These are phyloP conservation scores for Oryza longistaminata DNA, from an alignment of 176 grass and related monocot genomes.

Conservation along the genomic window DNA sequence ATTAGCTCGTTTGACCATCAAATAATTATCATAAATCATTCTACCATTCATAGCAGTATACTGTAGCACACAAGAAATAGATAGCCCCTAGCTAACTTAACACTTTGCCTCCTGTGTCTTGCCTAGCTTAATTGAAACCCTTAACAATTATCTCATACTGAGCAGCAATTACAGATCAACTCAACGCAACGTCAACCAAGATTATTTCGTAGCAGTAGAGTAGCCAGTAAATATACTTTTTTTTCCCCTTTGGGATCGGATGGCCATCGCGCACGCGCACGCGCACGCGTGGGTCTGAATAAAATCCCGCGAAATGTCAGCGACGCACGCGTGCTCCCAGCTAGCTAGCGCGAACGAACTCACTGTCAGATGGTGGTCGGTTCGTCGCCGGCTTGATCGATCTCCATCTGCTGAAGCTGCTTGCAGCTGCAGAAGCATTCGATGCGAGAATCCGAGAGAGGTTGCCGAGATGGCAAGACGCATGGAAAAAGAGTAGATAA, in stretches of 20 bases:
- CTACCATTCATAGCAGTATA: no score
- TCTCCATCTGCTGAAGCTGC: background rate
- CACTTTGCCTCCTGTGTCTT: background rate
- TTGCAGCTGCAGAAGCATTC: background rate
- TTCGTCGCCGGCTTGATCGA: background rate
- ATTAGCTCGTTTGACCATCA: no score
- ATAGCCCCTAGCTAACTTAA: background rate
- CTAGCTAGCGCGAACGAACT: background rate
- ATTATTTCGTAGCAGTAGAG: background rate
- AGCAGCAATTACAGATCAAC: no score
- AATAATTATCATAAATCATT: no score
- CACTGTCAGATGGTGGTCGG: background rate
- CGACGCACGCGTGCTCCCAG: constrained; percentile 17
- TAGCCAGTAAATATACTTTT: background rate
- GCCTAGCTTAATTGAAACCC: background rate
- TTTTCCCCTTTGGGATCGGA: background rate
- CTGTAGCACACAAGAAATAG: no score
- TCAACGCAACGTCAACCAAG: no score
- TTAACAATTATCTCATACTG: background rate
- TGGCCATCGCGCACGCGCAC: background rate
- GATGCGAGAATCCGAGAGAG: background rate
- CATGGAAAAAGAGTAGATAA: no score
- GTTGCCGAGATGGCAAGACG: background rate
- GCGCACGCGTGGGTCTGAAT: background rate
- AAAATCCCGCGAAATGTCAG: background rate